A percentile compares a stretch with the other conserved stretches of the same genome.
Conservation (phyloP, 345 rosid species). For the Eucalyptus marginata region DNA sequence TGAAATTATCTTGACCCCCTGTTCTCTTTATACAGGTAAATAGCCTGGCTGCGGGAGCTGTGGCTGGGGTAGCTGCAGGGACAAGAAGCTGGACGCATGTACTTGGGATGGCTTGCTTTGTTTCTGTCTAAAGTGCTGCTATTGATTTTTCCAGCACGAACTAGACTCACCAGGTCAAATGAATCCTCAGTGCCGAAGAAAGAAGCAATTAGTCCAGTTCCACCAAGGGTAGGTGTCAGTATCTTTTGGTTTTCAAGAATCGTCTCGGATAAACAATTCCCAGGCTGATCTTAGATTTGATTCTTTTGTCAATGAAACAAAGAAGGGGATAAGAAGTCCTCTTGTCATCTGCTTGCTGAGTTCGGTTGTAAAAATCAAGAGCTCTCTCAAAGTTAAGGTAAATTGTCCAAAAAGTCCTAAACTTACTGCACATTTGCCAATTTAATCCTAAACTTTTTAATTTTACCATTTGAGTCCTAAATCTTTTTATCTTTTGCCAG, state of each 20-base stretch:
- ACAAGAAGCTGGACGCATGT: conserved; percentile 52
- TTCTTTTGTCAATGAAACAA: neutral
- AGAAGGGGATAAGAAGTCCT: neutral
- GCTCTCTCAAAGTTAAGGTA: neutral
- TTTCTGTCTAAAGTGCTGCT: conserved; percentile 46
- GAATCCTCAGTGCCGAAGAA: neutral
- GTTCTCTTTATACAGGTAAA: conserved; percentile 28
- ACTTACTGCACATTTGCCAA: fast-evolving
- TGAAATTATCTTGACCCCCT: neutral
- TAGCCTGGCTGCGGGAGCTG: conserved; percentile 61
- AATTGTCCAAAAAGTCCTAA: too few species aligned
- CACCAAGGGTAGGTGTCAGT: neutral
- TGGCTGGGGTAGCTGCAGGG: conserved; percentile 61
- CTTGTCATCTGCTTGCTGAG: neutral
- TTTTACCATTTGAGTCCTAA: fast-evolving
- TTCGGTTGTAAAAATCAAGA: neutral
- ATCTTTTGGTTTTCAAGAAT: neutral
- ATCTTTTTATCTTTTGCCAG: too few species aligned
- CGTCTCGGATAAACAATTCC: neutral
- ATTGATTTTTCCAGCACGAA: conserved; percentile 47
- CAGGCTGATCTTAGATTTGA: neutral
- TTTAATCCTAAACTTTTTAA: too few species aligned
- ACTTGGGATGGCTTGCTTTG: conserved; percentile 41
- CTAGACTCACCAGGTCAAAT: neutral
- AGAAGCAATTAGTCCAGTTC: neutral